Evolutionary conservation across 2,329 filamentous ascomycete species (phyloP).

Genomic region (Venturia carpophila): DNA sequence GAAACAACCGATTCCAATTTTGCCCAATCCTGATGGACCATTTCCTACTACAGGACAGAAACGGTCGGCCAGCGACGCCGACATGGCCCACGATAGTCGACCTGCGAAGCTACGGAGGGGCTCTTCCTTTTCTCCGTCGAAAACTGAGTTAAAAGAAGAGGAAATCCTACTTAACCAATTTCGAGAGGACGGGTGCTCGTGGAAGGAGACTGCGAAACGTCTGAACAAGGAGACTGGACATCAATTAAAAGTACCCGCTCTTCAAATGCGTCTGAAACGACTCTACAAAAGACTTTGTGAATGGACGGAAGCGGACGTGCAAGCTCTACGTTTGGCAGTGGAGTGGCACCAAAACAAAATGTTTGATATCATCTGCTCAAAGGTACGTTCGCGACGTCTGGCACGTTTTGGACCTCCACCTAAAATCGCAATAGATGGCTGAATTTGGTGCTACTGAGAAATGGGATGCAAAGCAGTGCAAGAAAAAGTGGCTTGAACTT

Average conservation of each 20-base stretch:
- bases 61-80: neutral
- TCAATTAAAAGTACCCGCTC: slow-evolving; percentile 42
- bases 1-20: slow-evolving; percentile 9
- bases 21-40: slow-evolving; percentile 14
- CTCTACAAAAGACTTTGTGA: slow-evolving; percentile 43
- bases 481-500: slow-evolving; percentile 43
- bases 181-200: slow-evolving; percentile 45
- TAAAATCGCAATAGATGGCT: slow-evolving; percentile 37
- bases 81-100: neutral
- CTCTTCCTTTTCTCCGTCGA: slow-evolving; percentile 3
- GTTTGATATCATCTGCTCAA: slow-evolving; percentile 46
- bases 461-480: slow-evolving; percentile 44
- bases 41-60: neutral
- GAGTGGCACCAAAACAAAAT: slow-evolving; percentile 47
- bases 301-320: slow-evolving; percentile 45
- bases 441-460: slow-evolving; percentile 44
- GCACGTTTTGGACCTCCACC: neutral
- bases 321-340: slow-evolving; percentile 42
- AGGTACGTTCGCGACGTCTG: slow-evolving; percentile 32
- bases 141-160: slow-evolving; percentile 41
- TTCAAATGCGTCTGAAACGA: slow-evolving; percentile 49
- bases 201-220: slow-evolving; percentile 47
- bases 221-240: slow-evolving; percentile 44
- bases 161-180: slow-evolving; percentile 45
- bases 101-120: slow-evolving; percentile 6